Base-by-base conservation (phyloP, 164 flowering plant species). In the Magnolia kwangsiensis region DNA sequence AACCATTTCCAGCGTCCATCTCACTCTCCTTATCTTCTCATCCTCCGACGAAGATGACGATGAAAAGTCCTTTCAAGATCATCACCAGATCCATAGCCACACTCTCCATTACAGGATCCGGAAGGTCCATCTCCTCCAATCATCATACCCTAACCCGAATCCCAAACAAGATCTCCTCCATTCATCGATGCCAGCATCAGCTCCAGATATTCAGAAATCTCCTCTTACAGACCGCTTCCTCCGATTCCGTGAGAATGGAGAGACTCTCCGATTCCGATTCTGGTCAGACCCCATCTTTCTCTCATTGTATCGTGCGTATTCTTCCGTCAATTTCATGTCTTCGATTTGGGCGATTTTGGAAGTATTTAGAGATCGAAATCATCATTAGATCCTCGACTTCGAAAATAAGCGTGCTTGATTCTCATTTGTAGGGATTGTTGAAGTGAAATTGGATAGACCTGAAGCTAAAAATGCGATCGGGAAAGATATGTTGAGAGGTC, bases 391-490 rank as follows among this genome's bases (percentile, higher is more conserved):
- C 31, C 72, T 70, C 72, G 11, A 14, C 49, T 29, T 23, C 50
- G 7, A 31, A 16, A 24, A 16, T 21, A 8, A 23, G 18, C 23
- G 21, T 18, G 10, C 16, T 20, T 8, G 9, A 18, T 66, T 70
- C 8, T 69, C 72, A 16, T 63, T 19, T 82, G 37, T 84, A 93
- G 99, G 99, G n/a, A 93, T 95, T 65, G 72, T 89, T 59, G 92
- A 91, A 86, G 89, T 95, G 68, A 83, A 75, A 37, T 87, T 95
- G 87, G 90, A 90, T 65, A 89, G 99, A 74, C 93, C 98, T 9
- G 92, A 65, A 74, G 90, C 88, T 0, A 93, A 86, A 81, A 95
- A 93, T 87, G 91, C 99, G 0, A 89, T 95, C 75, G 91, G 94
- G 61, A 90, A 78, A 80, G 98, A 91, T 69, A 88, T 93, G 95